Percentiles rank a stretch among this genome's conserved stretches.
phyloP scores from a whole-genome alignment of 208 protist genomes.

The Leishmania amazonensis region DNA sequence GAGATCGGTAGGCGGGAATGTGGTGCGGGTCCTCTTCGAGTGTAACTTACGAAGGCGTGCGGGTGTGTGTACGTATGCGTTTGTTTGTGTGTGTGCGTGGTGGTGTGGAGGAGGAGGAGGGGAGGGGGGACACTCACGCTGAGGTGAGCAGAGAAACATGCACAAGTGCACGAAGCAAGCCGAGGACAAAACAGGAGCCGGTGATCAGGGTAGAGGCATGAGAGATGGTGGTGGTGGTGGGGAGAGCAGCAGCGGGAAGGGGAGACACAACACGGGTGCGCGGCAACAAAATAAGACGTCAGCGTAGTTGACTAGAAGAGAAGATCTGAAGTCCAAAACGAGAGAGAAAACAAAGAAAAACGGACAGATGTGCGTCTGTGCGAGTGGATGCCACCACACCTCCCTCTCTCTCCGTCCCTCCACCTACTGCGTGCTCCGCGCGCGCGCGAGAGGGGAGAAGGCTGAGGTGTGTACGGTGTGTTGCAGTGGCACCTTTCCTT shows the following conservation, averaged over 20 bases:
- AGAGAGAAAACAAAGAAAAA: background rate
- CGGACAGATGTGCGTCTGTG: background rate
- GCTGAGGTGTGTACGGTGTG: background rate
- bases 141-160: background rate
- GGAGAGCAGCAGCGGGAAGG: background rate
- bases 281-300: background rate
- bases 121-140: background rate
- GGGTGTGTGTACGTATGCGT: background rate
- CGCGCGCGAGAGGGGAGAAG: background rate
- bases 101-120: too few species aligned
- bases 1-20: background rate
- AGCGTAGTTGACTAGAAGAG: background rate
- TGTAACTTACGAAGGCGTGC: background rate
- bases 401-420: too few species aligned
- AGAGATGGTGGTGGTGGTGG: too few species aligned
- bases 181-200: background rate
- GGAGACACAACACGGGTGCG: background rate
- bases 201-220: background rate
- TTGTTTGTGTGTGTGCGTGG: background rate
- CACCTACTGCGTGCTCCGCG: too few species aligned
- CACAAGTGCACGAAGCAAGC: background rate
- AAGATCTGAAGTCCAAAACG: background rate
- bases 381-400: too few species aligned
- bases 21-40: background rate
- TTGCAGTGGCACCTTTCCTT: background rate